These are phyloP conservation scores for Coccomyxa sp. DNA, from an alignment of 139 green algal species.

Conservation along the genomic window DNA sequence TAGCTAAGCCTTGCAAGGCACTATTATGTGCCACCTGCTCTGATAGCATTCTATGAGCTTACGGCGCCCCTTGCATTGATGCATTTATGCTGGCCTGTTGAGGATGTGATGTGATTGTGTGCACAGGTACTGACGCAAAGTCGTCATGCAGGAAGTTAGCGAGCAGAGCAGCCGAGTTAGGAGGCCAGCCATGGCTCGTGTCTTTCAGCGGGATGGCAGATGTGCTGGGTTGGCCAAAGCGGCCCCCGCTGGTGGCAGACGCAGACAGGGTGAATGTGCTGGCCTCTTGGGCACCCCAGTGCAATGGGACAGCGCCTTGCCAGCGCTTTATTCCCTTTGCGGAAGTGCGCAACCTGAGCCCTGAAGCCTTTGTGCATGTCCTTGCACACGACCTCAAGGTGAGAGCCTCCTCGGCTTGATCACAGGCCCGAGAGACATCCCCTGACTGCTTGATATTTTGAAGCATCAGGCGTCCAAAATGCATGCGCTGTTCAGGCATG, in stretches of 20 bases:
- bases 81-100: not conserved
- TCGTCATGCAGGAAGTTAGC: conserved; percentile 36
- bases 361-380: conserved; percentile 80
- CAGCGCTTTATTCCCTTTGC: conserved; percentile 81
- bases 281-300: conserved; percentile 50
- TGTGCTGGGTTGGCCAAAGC: conserved; percentile 66
- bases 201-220: conserved; percentile 84
- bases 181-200: conserved; percentile 59
- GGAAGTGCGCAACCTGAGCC: conserved; percentile 64
- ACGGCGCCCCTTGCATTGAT: not conserved
- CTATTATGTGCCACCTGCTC: not conserved
- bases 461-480: not conserved
- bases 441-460: no score
- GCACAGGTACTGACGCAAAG: not conserved
- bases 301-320: conserved; percentile 31
- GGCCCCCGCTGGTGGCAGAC: conserved; percentile 70
- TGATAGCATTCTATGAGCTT: not conserved
- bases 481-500: not conserved
- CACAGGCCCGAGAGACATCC: not conserved
- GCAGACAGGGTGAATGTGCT: conserved; percentile 70
- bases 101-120: not conserved
- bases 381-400: conserved; percentile 62
- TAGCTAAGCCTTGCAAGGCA: no score
- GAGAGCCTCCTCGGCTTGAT: not conserved
- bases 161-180: conserved; percentile 32